Evolutionary conservation across 768 basidiomycete genomes (phyloP).

Genomic region (Hygrophorus russula): DNA sequence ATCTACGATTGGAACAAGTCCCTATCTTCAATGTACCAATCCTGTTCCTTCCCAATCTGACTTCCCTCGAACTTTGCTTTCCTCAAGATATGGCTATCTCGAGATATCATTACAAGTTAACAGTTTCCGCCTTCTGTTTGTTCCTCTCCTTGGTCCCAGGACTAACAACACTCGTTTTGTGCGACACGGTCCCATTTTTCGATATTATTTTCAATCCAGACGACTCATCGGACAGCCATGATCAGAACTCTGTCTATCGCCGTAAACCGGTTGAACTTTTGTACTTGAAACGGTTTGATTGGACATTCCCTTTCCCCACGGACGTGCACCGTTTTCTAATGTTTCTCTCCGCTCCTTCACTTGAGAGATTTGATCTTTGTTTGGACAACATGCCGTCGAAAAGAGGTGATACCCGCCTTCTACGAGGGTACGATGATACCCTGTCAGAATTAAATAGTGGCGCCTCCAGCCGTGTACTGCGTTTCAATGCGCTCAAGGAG

Average conservation of each 20-base stretch:
- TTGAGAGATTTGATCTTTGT: constrained; percentile 33
- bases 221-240: no score
- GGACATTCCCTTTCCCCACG: constrained; percentile 31
- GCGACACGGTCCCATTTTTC: constrained; percentile 30
- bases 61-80: constrained; percentile 31
- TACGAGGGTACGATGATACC: constrained; percentile 10
- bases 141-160: constrained; percentile 26
- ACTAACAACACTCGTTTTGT: constrained; percentile 31
- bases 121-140: constrained; percentile 26
- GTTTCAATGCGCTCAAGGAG: constrained; percentile 26
- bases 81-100: constrained; percentile 14
- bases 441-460: constrained; percentile 6
- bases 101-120: constrained; percentile 20
- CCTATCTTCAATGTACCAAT: constrained; percentile 26
- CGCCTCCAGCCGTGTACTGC: constrained; percentile 17
- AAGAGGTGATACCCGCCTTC: constrained; percentile 6
- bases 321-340: constrained; percentile 34
- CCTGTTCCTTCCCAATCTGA: constrained; percentile 26
- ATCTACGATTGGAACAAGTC: constrained; percentile 31
- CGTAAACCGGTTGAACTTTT: constrained; percentile 5
- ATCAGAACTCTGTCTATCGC: not conserved
- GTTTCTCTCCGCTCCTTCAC: constrained; percentile 25
- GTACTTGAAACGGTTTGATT: constrained; percentile 29
- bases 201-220: constrained; percentile 4
- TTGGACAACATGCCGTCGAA: constrained; percentile 20